These are phyloP conservation scores for Gossypium bickii DNA, from an alignment of 345 rosid genomes.

Conservation along the genomic window DNA sequence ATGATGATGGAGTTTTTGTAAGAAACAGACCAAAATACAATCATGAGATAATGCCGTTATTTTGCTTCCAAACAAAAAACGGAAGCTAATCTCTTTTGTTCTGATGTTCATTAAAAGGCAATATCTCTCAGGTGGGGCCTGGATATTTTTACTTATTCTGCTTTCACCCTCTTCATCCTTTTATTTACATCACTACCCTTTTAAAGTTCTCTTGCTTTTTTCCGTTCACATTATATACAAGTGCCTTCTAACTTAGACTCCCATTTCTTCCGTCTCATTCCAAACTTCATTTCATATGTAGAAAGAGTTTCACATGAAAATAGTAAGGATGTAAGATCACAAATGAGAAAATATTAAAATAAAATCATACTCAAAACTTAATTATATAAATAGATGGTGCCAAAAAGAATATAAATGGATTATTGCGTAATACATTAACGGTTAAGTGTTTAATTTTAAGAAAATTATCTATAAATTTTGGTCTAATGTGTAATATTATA, in stretches of 20 bases:
- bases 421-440: no score
- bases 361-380: no score
- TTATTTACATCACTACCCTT: not conserved
- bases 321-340: no score
- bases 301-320: no score
- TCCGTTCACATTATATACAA: not conserved
- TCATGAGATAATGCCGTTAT: conserved; percentile 17
- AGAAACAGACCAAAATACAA: not conserved
- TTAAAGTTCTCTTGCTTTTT: not conserved
- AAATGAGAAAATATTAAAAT: no score
- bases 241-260: not conserved
- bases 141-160: not conserved
- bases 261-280: no score
- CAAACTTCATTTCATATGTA: no score
- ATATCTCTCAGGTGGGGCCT: conserved; percentile 1
- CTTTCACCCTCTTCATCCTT: not conserved
- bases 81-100: conserved; percentile 5
- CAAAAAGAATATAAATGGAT: no score
- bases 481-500: no score
- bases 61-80: conserved; percentile 9
- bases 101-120: not conserved
- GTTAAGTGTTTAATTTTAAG: no score
- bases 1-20: not conserved
- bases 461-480: no score
- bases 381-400: no score